phyloP scores from a whole-genome alignment of 331 rosid species.

The Malus hybrid region DNA sequence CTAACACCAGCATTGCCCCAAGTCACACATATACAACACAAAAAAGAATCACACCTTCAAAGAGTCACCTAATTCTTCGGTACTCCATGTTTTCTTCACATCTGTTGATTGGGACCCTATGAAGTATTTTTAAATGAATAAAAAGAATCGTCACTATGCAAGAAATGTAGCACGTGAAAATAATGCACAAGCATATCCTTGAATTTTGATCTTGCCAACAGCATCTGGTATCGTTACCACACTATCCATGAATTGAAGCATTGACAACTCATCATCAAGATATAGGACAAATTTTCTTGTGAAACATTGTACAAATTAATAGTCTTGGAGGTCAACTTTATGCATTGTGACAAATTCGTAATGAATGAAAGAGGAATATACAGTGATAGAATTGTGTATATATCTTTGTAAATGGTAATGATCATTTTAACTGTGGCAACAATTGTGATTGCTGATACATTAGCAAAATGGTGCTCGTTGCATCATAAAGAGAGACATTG shows the following conservation, averaged over 20 bases:
- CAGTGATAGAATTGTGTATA: not conserved
- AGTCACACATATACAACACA: not conserved
- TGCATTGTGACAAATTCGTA: not conserved
- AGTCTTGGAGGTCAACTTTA: not conserved
- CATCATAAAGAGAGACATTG: not conserved
- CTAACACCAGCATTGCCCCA: not conserved
- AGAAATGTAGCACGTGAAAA: not conserved
- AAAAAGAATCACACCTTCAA: slow-evolving; percentile 45
- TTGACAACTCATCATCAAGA: not conserved
- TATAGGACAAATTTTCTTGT: not conserved
- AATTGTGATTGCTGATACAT: not conserved
- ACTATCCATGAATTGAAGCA: not conserved
- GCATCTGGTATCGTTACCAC: not conserved
- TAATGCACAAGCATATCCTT: not conserved
- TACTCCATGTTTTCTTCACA: slow-evolving; percentile 27
- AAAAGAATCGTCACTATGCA: not conserved
- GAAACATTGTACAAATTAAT: not conserved
- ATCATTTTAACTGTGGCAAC: not conserved
- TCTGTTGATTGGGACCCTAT: slow-evolving; percentile 27
- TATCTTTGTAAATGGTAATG: not conserved
- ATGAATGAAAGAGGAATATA: not conserved
- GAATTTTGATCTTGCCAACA: not conserved
- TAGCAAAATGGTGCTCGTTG: not conserved
- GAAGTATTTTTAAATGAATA: not conserved
- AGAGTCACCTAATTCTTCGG: slow-evolving; percentile 39